Evolutionary conservation across 345 rosid genomes (phyloP), one percentile per base, ranked within the genome.

Genomic region (Bruguiera gymnorhiza): DNA sequence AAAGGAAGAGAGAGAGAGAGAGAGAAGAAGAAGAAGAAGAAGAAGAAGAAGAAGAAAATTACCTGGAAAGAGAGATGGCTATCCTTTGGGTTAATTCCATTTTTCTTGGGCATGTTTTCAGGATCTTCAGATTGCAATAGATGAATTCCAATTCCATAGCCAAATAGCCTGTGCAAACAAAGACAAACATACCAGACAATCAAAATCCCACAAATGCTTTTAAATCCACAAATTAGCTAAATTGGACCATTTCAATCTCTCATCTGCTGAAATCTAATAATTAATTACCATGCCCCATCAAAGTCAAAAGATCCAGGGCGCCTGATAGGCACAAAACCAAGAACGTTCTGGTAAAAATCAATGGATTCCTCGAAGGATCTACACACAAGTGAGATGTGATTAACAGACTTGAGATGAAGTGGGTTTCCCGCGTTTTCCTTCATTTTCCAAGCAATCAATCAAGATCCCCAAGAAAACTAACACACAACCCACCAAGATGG

Each of bases 51-150:
- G 36, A 34, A 34, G 36, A 55, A 30, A 11, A 29, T 69, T 76
- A 82, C 85, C 72, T 79, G 85, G 75, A 82, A 82, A 48, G 85
- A 82, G 43, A 82, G 79, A 53, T 82, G 85, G 53, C 79, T 82
- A 54, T 82, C 85, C 60, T 79, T 79, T 23, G 85, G 83, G 46
- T 79, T 82, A 48, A 82, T 79, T 26, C 71, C 75, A 29, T 57
- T 32, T 70, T 76, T 76, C 71, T 27, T 70, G 0, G 75, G 83
- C 62, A 73, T 48, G 20, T 52, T 53, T 2, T 59, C 65, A 1
- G 76, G 74, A 24, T 76, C 72, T 26, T 55, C 66, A 0, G 77
- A 73, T 16, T 68, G 72, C 21, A 82, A 29, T 59, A 82, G 57
- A 65, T 82, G 85, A 54, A 82, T 68, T 62, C 85, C 85, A 34